Conservation (phyloP, 139 green algal genomes). For the Tetradesmus lagerheimii region DNA sequence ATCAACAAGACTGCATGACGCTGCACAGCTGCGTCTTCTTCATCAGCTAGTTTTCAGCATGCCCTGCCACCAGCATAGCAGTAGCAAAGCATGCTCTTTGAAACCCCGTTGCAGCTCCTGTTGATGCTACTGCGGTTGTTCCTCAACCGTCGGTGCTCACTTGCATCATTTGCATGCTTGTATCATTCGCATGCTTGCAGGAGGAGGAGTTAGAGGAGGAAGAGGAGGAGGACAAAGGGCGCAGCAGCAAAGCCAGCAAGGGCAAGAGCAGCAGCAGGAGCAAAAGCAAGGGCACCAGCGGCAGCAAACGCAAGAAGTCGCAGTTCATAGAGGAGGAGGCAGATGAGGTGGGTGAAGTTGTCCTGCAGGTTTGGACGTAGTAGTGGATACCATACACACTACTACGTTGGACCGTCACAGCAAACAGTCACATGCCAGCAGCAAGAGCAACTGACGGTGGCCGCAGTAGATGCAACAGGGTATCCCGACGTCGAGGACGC, state of each 20-base stretch:
- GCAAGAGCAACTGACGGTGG: background rate
- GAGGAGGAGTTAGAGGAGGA: constrained; percentile 31
- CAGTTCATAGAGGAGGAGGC: constrained; percentile 91
- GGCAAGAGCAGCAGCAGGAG: constrained; percentile 8
- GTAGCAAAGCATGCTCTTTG: too few species aligned
- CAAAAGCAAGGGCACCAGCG: constrained; percentile 28
- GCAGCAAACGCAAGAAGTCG: constrained; percentile 8
- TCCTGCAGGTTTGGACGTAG: background rate
- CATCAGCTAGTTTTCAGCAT: too few species aligned
- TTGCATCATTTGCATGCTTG: background rate
- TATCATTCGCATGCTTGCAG: background rate
- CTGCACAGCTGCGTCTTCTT: too few species aligned
- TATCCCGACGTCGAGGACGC: too few species aligned
- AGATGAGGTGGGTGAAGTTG: constrained; percentile 63
- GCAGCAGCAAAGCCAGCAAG: constrained; percentile 29
- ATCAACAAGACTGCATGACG: too few species aligned
- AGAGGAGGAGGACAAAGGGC: constrained; percentile 34
- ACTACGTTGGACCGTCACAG: too few species aligned
- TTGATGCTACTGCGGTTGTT: too few species aligned
- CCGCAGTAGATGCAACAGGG: too few species aligned
- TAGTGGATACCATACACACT: too few species aligned
- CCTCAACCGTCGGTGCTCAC: too few species aligned
- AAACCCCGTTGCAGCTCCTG: too few species aligned
- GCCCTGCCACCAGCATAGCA: too few species aligned
- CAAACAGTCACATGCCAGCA: background rate